These are phyloP conservation scores for Penicillium expansum DNA, from an alignment of 2,329 filamentous ascomycete genomes.

Conservation along the genomic window DNA sequence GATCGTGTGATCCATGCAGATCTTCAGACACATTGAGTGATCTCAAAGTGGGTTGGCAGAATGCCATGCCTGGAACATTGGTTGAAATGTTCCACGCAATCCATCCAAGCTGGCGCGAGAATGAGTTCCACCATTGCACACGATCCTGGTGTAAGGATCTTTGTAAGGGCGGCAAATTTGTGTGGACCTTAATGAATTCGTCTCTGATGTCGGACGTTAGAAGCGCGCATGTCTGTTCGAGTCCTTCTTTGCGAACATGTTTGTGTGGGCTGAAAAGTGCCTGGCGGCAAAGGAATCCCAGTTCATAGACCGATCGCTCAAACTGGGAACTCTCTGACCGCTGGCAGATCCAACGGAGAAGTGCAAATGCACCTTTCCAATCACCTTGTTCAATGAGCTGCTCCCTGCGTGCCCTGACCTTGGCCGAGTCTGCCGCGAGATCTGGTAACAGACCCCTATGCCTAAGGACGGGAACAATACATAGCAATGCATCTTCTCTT, in stretches of 20 bases:
- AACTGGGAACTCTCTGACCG: constrained; percentile 25
- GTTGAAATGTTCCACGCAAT: no score
- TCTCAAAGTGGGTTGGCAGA: no score
- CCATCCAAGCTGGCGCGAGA: no score
- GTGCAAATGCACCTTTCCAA: constrained; percentile 24
- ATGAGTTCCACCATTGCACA: no score
- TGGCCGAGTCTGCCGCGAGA: constrained; percentile 19
- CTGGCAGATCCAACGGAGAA: constrained; percentile 28
- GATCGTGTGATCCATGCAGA: no score
- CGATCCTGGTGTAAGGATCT: no score
- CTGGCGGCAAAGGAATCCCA: constrained; percentile 28
- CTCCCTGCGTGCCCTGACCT: constrained; percentile 13
- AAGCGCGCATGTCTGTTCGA: not conserved
- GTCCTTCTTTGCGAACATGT: constrained; percentile 10
- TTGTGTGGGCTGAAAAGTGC: constrained; percentile 22
- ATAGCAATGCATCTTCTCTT: constrained; percentile 33
- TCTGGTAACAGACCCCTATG: constrained; percentile 19
- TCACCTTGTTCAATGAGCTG: constrained; percentile 1
- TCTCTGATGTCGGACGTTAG: constrained; percentile 16
- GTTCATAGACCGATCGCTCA: constrained; percentile 22
- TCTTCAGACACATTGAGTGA: no score
- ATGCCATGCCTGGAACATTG: no score
- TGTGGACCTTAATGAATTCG: no score
- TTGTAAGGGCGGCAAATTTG: no score
- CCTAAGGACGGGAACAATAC: constrained; percentile 30